Percentiles rank a stretch among this genome's conserved stretches.
Evolutionary conservation across 2,329 filamentous ascomycete species (phyloP).

Genomic region (Botrytis medusae): DNA sequence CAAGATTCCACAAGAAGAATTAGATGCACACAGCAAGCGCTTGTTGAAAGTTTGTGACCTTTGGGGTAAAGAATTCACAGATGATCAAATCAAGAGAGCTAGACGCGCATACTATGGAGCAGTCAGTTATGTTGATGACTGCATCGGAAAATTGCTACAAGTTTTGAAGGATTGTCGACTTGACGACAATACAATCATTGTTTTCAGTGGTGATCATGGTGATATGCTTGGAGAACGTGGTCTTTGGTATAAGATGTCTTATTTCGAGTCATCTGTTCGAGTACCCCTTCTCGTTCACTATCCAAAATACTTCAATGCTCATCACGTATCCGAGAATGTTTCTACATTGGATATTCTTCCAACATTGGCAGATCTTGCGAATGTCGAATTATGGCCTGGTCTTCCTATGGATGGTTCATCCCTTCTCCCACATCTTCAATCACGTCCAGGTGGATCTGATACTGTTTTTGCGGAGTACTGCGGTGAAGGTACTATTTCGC

Average conservation of each 20-base stretch:
- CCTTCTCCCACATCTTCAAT: constrained; percentile 74
- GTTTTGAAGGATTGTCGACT: constrained; percentile 78
- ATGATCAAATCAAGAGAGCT: constrained; percentile 82
- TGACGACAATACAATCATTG: constrained; percentile 81
- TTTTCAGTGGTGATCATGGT: constrained; percentile 92
- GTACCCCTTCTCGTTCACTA: constrained; percentile 86
- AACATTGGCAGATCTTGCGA: constrained; percentile 81
- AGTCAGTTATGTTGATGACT: constrained; percentile 91
- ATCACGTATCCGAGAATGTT: constrained; percentile 77
- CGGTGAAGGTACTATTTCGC: constrained; percentile 84
- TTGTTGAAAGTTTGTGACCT: constrained; percentile 84
- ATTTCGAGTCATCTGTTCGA: constrained; percentile 87
- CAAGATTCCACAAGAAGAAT: constrained; percentile 73
- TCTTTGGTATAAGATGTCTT: constrained; percentile 97
- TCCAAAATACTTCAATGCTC: constrained; percentile 71
- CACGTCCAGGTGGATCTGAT: constrained; percentile 65
- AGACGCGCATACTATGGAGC: constrained; percentile 89
- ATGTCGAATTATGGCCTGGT: constrained; percentile 64
- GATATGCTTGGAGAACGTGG: constrained; percentile 94
- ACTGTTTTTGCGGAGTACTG: constrained; percentile 96
- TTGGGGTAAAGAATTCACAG: constrained; percentile 78
- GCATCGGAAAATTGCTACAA: constrained; percentile 77
- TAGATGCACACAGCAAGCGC: constrained; percentile 84
- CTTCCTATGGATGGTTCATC: constrained; percentile 87
- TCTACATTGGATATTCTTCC: constrained; percentile 89